phyloP scores from a whole-genome alignment of 495 filamentous ascomycete species.

The Oidiodendron maius region DNA sequence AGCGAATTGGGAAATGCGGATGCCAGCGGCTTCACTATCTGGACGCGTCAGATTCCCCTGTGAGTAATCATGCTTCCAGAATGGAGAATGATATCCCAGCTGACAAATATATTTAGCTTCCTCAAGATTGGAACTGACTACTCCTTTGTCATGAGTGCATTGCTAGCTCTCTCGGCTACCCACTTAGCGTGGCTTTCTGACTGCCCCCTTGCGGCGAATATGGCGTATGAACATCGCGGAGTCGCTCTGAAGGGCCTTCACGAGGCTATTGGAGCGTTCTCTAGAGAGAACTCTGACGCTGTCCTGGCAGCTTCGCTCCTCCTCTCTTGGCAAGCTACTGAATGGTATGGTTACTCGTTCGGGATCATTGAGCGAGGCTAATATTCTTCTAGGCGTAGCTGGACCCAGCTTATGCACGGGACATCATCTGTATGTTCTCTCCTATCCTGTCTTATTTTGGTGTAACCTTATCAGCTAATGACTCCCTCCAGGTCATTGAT shows the following conservation, averaged over 20 bases:
- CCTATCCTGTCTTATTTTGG: no score
- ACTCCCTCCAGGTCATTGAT: slow-evolving; percentile 64
- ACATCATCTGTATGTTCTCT: slow-evolving; percentile 75
- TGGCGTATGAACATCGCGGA: slow-evolving; percentile 81
- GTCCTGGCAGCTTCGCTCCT: slow-evolving; percentile 88
- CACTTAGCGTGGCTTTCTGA: slow-evolving; percentile 83
- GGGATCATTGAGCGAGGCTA: slow-evolving; percentile 29
- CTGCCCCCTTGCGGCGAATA: slow-evolving; percentile 73
- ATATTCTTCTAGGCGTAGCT: slow-evolving; percentile 63
- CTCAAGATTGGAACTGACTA: slow-evolving; percentile 74
- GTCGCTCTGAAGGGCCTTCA: slow-evolving; percentile 83
- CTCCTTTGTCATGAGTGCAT: slow-evolving; percentile 86
- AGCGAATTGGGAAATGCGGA: slow-evolving; percentile 72
- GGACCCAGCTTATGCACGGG: slow-evolving; percentile 88
- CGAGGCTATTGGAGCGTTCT: slow-evolving; percentile 79
- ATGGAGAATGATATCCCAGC: not conserved
- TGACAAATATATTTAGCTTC: slow-evolving; percentile 52
- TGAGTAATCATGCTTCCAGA: slow-evolving; percentile 43
- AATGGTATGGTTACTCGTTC: slow-evolving; percentile 65
- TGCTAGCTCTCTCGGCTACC: slow-evolving; percentile 84
- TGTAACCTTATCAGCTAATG: no score
- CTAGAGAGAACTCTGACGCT: slow-evolving; percentile 80
- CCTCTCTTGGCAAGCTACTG: slow-evolving; percentile 92
- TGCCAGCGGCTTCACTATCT: slow-evolving; percentile 76
- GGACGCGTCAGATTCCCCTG: slow-evolving; percentile 89